Percentiles rank a stretch among this genome's conserved stretches.
Evolutionary conservation across 2,329 filamentous ascomycete species (phyloP).

Genomic region (Waltergamsia citrina): DNA sequence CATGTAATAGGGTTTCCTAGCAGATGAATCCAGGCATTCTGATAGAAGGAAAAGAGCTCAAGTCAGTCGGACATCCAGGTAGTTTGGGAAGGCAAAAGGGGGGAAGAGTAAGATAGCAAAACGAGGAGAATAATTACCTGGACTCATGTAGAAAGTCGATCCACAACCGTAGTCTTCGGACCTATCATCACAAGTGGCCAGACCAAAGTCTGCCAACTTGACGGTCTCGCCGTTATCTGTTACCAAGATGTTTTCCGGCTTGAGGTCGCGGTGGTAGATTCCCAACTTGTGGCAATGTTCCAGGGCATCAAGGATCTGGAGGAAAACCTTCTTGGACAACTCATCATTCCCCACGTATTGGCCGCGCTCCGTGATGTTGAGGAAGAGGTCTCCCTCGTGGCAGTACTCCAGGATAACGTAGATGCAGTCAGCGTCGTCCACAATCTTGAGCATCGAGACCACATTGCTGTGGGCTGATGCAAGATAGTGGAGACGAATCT

Average conservation of each 20-base stretch:
- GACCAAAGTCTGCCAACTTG: slow-evolving; percentile 94
- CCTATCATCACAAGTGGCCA: slow-evolving; percentile 74
- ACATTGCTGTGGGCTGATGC: slow-evolving; percentile 88
- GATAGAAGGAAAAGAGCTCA: slow-evolving; percentile 8
- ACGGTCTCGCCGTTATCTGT: slow-evolving; percentile 80
- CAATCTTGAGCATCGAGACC: slow-evolving; percentile 86
- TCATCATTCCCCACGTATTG: slow-evolving; percentile 90
- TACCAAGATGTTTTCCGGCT: slow-evolving; percentile 96
- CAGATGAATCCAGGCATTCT: slow-evolving; percentile 83
- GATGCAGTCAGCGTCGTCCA: slow-evolving; percentile 85
- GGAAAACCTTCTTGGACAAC: slow-evolving; percentile 77
- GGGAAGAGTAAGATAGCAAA: slow-evolving; percentile 8
- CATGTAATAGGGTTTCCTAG: slow-evolving; percentile 70
- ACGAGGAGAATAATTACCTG: slow-evolving; percentile 55
- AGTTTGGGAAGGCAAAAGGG: too few relatives aligned
- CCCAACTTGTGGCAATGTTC: slow-evolving; percentile 87
- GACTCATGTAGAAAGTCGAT: slow-evolving; percentile 99
- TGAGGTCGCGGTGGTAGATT: slow-evolving; percentile 95
- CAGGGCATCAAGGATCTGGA: slow-evolving; percentile 94
- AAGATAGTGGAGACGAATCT: slow-evolving; percentile 84
- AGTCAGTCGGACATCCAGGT: slow-evolving; percentile 1
- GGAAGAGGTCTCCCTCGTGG: slow-evolving; percentile 92
- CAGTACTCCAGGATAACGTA: slow-evolving; percentile 97
- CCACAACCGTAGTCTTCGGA: slow-evolving; percentile 96
- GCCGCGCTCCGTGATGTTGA: slow-evolving; percentile 92